Evolutionary conservation across 345 rosid genomes (phyloP).

Genomic region (Atalantia buxifolia): DNA sequence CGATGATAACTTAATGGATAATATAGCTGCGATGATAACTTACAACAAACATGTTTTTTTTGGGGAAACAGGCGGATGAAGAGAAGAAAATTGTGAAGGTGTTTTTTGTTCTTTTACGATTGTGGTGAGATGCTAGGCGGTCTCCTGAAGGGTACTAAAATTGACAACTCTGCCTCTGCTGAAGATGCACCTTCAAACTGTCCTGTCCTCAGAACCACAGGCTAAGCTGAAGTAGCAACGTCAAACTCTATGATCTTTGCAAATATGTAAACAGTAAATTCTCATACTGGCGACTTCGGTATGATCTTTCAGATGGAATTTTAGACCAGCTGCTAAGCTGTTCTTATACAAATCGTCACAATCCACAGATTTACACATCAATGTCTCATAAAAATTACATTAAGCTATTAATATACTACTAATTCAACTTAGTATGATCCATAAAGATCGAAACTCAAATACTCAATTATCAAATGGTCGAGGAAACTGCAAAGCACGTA

Average conservation of each 20-base stretch:
- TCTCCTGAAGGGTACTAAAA: constrained; percentile 22
- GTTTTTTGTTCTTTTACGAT: constrained; percentile 44
- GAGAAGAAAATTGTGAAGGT: constrained; percentile 44
- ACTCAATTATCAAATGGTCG: no score
- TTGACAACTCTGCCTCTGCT: background rate
- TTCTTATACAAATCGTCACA: background rate
- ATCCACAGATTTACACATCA: background rate
- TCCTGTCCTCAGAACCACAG: background rate
- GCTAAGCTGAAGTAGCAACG: background rate
- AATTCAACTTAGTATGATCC: background rate
- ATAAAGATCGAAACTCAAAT: background rate
- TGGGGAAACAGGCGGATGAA: constrained; percentile 34
- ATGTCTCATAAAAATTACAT: no score
- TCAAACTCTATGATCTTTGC: background rate
- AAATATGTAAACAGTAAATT: background rate
- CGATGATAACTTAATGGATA: background rate
- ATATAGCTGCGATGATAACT: background rate
- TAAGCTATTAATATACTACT: background rate
- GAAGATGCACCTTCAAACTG: background rate
- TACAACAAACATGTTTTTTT: no score
- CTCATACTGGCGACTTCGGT: background rate
- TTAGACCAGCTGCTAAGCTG: background rate
- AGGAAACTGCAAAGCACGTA: no score
- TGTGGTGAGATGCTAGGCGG: constrained; percentile 56
- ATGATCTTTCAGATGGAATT: background rate